These are phyloP conservation scores for Alternaria incomplexa DNA, from an alignment of 2,329 filamentous ascomycete genomes.

Conservation along the genomic window DNA sequence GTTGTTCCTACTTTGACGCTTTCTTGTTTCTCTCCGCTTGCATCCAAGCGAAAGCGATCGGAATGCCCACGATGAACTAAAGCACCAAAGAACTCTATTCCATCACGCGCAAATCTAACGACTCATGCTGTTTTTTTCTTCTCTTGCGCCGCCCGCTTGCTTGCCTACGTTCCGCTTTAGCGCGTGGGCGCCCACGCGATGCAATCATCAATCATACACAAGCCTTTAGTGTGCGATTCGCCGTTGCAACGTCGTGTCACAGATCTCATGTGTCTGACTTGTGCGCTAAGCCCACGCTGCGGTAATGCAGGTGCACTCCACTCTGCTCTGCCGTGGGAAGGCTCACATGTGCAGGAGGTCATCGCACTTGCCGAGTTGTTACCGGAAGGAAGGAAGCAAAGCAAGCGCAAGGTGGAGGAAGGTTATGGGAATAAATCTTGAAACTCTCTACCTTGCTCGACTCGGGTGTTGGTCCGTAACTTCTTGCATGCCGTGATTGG, in stretches of 20 bases:
- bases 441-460: background rate
- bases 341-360: background rate
- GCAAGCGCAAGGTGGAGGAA: background rate
- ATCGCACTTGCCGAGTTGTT: background rate
- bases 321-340: background rate
- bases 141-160: background rate
- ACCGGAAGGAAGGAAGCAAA: background rate
- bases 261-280: background rate
- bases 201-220: background rate
- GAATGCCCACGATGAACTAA: background rate
- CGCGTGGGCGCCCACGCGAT: background rate
- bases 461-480: background rate
- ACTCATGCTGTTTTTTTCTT: background rate
- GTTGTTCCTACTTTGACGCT: background rate
- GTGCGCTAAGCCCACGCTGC: background rate
- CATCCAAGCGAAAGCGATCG: background rate
- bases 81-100: background rate
- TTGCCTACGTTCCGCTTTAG: background rate
- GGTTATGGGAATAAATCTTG: background rate
- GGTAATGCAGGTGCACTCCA: background rate
- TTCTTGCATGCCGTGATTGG: background rate
- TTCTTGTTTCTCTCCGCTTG: background rate
- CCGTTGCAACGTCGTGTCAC: background rate
- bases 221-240: background rate
- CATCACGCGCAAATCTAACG: background rate